phyloP scores from a whole-genome alignment of 352 stramenopile species.

The Phytophthora aleatoria region DNA sequence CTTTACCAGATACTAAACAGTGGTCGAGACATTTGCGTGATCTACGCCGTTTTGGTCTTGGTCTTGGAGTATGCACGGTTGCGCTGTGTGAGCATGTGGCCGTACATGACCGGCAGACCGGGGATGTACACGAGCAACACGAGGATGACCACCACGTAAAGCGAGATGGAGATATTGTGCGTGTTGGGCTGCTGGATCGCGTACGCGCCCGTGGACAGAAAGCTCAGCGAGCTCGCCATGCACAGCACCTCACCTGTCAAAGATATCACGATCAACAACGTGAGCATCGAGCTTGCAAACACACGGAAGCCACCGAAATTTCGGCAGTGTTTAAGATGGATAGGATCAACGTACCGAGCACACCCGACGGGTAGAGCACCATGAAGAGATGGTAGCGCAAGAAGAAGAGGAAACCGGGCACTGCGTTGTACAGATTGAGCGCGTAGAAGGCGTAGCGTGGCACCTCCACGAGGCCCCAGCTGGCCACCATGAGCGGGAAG shows the following conservation, averaged over 20 bases:
- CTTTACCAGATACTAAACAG: constrained; percentile 14
- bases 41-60: constrained; percentile 75
- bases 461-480: constrained; percentile 91
- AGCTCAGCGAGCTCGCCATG: constrained; percentile 72
- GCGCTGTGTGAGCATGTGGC: constrained; percentile 86
- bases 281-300: constrained; percentile 15
- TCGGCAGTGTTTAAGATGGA: constrained; percentile 8
- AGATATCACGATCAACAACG: constrained; percentile 9
- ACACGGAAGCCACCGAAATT: neutral
- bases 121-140: constrained; percentile 79
- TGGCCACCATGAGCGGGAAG: constrained; percentile 88
- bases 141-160: constrained; percentile 74
- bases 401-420: constrained; percentile 97
- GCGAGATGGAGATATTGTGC: constrained; percentile 77
- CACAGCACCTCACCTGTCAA: constrained; percentile 68
- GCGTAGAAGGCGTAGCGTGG: constrained; percentile 98
- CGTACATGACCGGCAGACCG: constrained; percentile 83
- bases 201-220: constrained; percentile 65
- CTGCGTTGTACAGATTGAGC: constrained; percentile 92
- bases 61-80: constrained; percentile 84
- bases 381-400: constrained; percentile 98
- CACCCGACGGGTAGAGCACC: constrained; percentile 97
- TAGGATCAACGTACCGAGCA: constrained; percentile 79
- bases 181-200: constrained; percentile 76
- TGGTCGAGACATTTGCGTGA: constrained; percentile 1